phyloP scores from a whole-genome alignment of 192 early-diverging fungal genomes.

The Chytriomyces hyalinus region DNA sequence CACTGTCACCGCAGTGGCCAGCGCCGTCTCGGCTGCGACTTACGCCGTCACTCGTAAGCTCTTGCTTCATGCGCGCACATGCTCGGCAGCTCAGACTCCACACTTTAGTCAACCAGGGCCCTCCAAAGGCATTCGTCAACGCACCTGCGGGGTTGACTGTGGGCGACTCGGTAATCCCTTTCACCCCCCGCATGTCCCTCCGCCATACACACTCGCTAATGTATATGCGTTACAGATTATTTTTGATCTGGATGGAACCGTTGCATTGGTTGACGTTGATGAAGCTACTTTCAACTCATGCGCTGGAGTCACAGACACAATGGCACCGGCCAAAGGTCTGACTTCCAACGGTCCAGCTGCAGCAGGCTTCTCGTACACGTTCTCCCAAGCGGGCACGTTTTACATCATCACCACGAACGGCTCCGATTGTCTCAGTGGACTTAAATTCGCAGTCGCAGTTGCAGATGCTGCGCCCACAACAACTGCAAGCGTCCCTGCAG shows the following conservation, averaged over 20 bases:
- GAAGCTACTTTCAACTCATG: neutral
- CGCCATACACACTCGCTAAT: too few relatives aligned
- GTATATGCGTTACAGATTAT: conserved; percentile 1
- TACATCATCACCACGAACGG: conserved; percentile 18
- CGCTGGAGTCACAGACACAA: neutral
- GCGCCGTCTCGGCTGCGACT: conserved; percentile 5
- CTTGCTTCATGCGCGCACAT: neutral
- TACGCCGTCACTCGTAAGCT: conserved; percentile 5
- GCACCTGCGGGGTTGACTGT: conserved; percentile 10
- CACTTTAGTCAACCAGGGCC: neutral
- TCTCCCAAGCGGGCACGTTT: conserved; percentile 11
- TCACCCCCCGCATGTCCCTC: neutral
- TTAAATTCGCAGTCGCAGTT: neutral
- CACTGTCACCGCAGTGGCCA: neutral
- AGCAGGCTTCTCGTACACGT: neutral
- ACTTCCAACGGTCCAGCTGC: conserved; percentile 12
- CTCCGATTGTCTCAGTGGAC: neutral
- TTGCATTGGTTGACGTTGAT: conserved; percentile 18
- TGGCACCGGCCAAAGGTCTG: neutral
- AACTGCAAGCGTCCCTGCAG: neutral
- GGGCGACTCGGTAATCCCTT: conserved; percentile 16
- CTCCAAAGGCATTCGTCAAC: conserved; percentile 8
- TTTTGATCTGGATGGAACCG: conserved; percentile 12
- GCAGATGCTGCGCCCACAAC: neutral
- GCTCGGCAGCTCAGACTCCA: neutral